These are phyloP conservation scores for Saksenaea vasiformis DNA, from an alignment of 371 early-diverging fungal genomes.

Conservation along the genomic window DNA sequence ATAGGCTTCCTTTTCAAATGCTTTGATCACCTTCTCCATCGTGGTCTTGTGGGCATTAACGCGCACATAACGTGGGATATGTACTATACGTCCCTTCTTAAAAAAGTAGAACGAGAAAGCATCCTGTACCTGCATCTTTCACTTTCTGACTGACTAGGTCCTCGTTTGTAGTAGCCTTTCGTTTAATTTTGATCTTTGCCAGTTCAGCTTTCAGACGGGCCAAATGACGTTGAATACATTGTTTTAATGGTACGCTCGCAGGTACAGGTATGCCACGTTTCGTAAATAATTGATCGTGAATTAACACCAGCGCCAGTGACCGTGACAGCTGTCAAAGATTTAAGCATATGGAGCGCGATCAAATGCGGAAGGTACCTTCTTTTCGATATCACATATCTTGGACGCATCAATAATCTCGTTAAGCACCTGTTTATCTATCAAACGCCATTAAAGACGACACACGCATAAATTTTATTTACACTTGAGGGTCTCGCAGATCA, in stretches of 20 bases:
- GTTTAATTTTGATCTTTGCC: conserved; percentile 71
- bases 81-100: conserved; percentile 1
- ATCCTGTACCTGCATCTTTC: conserved; percentile 45
- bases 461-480: conserved; percentile 51
- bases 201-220: conserved; percentile 74
- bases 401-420: conserved; percentile 59
- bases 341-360: background rate
- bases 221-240: conserved; percentile 68
- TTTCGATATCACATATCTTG: conserved; percentile 47
- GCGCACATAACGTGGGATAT: conserved; percentile 75
- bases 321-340: conserved; percentile 17
- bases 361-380: conserved; percentile 43
- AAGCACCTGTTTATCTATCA: conserved; percentile 53
- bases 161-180: conserved; percentile 59
- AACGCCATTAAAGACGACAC: background rate
- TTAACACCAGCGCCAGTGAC: conserved; percentile 63
- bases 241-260: conserved; percentile 64
- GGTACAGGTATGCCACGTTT: conserved; percentile 68
- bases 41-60: conserved; percentile 74
- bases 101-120: background rate
- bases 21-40: conserved; percentile 65
- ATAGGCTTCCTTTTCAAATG: conserved; percentile 67
- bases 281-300: conserved; percentile 85
- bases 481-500: conserved; percentile 92
- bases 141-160: conserved; percentile 71